A percentile compares a stretch with the other conserved stretches of the same genome.
Conservation (phyloP, 371 early-diverging fungal species). For the Mucor saturninus region DNA sequence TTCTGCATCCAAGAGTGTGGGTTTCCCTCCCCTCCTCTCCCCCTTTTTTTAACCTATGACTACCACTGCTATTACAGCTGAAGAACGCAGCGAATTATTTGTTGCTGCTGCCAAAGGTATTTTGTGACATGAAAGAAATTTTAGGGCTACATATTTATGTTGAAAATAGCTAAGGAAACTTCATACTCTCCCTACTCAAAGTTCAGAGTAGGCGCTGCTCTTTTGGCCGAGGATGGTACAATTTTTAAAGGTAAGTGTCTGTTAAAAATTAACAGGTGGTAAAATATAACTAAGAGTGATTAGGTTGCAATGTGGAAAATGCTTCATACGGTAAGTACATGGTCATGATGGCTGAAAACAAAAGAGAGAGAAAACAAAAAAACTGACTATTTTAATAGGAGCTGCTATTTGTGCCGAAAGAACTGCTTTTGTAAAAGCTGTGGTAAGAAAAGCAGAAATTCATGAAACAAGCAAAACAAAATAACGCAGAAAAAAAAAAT, state of each 20-base stretch:
- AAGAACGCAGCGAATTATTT: slow-evolving; percentile 12
- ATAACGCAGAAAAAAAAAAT: neutral
- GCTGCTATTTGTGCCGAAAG: slow-evolving; percentile 85
- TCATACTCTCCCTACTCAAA: slow-evolving; percentile 85
- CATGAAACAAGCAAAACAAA: neutral
- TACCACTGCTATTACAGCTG: slow-evolving; percentile 1
- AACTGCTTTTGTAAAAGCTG: slow-evolving; percentile 82
- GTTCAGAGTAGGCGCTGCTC: slow-evolving; percentile 83
- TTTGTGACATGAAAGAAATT: neutral
- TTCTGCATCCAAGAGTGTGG: neutral
- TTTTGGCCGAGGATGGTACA: slow-evolving; percentile 67
- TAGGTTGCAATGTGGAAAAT: slow-evolving; percentile 86
- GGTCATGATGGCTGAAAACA: neutral
- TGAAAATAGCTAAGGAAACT: slow-evolving; percentile 47
- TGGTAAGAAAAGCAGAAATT: slow-evolving; percentile 50
- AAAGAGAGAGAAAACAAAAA: neutral
- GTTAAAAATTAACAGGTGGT: neutral
- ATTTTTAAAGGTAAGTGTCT: slow-evolving; percentile 58
- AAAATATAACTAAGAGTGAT: neutral
- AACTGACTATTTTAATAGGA: slow-evolving; percentile 33
- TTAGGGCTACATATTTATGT: no score
- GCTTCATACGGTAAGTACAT: slow-evolving; percentile 69
- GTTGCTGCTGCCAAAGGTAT: slow-evolving; percentile 23
- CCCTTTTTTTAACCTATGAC: neutral
- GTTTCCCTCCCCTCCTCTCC: neutral